A percentile compares a stretch with the other conserved stretches of the same genome.
Conservation (phyloP, 1,139 yeast genomes). For the Magnusiomyces ingens region DNA sequence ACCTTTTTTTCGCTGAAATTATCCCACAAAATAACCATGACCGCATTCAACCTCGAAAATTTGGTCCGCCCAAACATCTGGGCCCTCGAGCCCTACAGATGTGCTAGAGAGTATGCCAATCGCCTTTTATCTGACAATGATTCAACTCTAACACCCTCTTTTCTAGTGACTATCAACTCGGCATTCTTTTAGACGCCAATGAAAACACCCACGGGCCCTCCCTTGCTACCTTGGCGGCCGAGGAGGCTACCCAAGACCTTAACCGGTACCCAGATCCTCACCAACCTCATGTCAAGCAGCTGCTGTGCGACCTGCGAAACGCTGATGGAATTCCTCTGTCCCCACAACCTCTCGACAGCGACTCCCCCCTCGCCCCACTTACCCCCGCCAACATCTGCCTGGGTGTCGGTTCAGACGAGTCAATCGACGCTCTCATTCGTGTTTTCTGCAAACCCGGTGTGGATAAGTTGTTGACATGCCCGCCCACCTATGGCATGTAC, state of each 20-base stretch:
- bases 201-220: conserved; percentile 95
- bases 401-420: conserved; percentile 97
- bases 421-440: conserved; percentile 82
- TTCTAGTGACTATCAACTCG: conserved; percentile 65
- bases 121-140: not conserved
- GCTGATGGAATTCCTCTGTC: not conserved
- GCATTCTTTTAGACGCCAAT: conserved; percentile 86
- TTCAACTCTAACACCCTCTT: not conserved
- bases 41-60: conserved; percentile 48
- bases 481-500: conserved; percentile 98
- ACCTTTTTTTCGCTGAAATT: not conserved
- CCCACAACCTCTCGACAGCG: conserved; percentile 30
- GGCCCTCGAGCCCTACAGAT: conserved; percentile 78
- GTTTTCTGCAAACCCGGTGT: conserved; percentile 77
- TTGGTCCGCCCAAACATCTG: conserved; percentile 80
- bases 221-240: conserved; percentile 35
- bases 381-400: conserved; percentile 69
- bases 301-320: conserved; percentile 67
- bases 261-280: conserved; percentile 97
- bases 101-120: conserved; percentile 82
- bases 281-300: conserved; percentile 69
- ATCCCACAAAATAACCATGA: conserved; percentile 15
- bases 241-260: conserved; percentile 44
- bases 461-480: conserved; percentile 78
- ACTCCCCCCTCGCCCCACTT: conserved; percentile 31